These are phyloP conservation scores for Coprinellus micaceus DNA, from an alignment of 768 basidiomycete species.

Conservation along the genomic window DNA sequence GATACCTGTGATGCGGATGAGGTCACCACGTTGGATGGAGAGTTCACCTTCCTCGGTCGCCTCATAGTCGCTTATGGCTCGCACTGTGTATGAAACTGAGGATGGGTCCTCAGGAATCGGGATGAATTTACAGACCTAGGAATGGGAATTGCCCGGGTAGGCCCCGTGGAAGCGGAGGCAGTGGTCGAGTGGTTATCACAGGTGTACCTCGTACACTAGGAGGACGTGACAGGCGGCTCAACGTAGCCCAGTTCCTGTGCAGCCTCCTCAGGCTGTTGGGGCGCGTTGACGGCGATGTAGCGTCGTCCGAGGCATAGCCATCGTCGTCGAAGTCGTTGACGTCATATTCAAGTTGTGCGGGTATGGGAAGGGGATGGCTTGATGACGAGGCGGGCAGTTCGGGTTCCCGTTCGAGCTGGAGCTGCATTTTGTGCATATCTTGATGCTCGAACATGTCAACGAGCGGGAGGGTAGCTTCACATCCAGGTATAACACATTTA, in stretches of 20 bases:
- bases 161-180: background rate
- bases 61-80: background rate
- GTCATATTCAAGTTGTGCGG: too few relatives aligned
- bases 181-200: background rate
- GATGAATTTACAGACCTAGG: background rate
- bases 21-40: background rate
- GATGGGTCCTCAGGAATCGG: background rate
- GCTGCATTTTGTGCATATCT: conserved; percentile 30
- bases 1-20: background rate
- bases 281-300: background rate
- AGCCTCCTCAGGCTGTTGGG: background rate
- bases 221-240: background rate
- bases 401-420: background rate
- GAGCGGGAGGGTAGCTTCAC: background rate
- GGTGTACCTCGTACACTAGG: background rate
- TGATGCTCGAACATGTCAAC: conserved; percentile 77
- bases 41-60: background rate
- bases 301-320: background rate
- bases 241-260: background rate
- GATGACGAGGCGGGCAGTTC: background rate
- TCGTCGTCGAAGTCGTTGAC: too few relatives aligned
- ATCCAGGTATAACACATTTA: background rate
- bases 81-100: background rate
- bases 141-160: background rate
- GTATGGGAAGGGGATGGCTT: too few relatives aligned